phyloP scores from a whole-genome alignment of 805 yeast genomes.

The Metschnikowia vanudenii region DNA sequence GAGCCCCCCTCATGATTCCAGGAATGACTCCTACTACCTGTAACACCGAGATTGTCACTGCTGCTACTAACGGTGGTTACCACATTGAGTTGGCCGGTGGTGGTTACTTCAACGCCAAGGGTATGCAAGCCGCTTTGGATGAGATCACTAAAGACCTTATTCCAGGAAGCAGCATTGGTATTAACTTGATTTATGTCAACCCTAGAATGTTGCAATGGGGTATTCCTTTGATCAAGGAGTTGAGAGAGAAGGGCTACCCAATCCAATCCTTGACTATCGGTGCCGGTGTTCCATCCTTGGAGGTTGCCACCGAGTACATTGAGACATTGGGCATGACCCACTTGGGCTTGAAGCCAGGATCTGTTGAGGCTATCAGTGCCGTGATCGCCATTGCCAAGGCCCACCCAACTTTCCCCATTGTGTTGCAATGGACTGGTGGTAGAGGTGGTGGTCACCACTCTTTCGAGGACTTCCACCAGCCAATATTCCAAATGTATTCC shows the following conservation, averaged over 20 bases:
- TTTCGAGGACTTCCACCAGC: constrained; percentile 98
- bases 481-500: constrained; percentile 92
- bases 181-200: constrained; percentile 91
- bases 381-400: constrained; percentile 89
- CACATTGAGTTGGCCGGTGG: constrained; percentile 99
- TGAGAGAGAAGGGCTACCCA: constrained; percentile 92
- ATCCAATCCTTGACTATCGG: constrained; percentile 95
- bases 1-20: constrained; percentile 95
- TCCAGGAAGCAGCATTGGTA: constrained; percentile 88
- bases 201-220: constrained; percentile 99
- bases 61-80: constrained; percentile 93
- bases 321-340: constrained; percentile 89
- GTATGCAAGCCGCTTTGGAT: constrained; percentile 74
- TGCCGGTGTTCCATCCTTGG: constrained; percentile 99
- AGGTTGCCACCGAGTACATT: constrained; percentile 95
- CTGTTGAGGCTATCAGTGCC: constrained; percentile 86
- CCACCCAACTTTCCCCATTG: constrained; percentile 95
- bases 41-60: constrained; percentile 89
- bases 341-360: constrained; percentile 96
- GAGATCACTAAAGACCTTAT: constrained; percentile 61
- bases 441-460: constrained; percentile 99
- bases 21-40: constrained; percentile 99
- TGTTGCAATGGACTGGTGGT: constrained; percentile 99
- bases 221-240: constrained; percentile 86
- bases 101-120: constrained; percentile 80